Base-by-base conservation (phyloP, 1,284 basidiomycete species). In the Tylopilus sp. region DNA sequence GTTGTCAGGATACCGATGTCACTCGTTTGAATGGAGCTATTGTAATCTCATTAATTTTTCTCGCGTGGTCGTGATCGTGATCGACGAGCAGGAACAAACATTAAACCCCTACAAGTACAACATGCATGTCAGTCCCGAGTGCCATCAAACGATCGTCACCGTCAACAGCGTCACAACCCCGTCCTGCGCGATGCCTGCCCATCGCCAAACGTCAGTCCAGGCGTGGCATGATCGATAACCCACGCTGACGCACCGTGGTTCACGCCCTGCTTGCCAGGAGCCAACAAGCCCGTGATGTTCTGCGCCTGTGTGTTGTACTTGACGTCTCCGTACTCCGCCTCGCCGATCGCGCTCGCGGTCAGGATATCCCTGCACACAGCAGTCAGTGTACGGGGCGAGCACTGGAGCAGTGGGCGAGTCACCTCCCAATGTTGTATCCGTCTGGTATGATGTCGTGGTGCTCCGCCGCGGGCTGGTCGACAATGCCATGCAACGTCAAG, bases 371-470 rank as follows among this genome's bases (percentile, higher is more conserved):
- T 24, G 21, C 6, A 24, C 21, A 6, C 3, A 24, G 21, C 6
- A 6, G 21, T 24, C 21, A 24, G 21, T 24, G 6, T 24, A 6
- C 21, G 21, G n/a, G n/a, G 21, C 21, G 21, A 24, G 21, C 21
- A 24, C 21, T 24, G 21, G 21, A 24, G 21, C n/a, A n/a, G 21
- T 24, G 21, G 21, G 21, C 21, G n/a, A n/a, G 21, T 26, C 51
- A 71, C 74, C 68, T 68, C 62, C 80, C 80, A 50, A 75, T 63
- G 53, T 82, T 57, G 58, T 85, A 82, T 21, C 82, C 81, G 51
- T 84, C 65, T 0, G 77, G 71, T 1, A 71, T 57, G 49, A 83
- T 77, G 14, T 71, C 70, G 55, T 86, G 83, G 28, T 63, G 46
- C 6, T 82, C 57, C 10, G 61, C 53, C 7, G 61, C 62, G 39